Conservation (phyloP, 139 green algal species). For the Picochlorum sp. region DNA sequence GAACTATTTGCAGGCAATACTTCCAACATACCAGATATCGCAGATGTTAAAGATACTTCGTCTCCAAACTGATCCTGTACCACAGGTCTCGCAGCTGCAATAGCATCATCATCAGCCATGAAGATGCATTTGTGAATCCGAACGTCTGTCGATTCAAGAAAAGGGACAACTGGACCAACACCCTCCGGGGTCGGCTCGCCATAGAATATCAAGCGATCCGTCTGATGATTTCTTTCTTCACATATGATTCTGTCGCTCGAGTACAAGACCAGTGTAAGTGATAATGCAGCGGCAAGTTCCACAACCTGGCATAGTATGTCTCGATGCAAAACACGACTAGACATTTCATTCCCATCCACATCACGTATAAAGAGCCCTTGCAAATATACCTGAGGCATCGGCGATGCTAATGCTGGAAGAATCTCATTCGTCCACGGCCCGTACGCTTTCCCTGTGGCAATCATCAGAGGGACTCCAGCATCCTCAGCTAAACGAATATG, state of each 20-base stretch:
- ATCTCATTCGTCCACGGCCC: conserved; percentile 53
- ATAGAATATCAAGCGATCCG: conserved; percentile 67
- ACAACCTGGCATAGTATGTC: conserved; percentile 42
- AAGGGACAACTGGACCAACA: conserved; percentile 13
- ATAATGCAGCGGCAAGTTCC: conserved; percentile 34
- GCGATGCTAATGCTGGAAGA: conserved; percentile 18
- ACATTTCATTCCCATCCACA: conserved; percentile 37
- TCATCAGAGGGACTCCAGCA: conserved; percentile 56
- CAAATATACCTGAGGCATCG: conserved; percentile 18
- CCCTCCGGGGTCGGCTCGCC: conserved; percentile 54
- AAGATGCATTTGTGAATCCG: conserved; percentile 61
- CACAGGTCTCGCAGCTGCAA: conserved; percentile 11
- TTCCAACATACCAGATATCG: conserved; percentile 84
- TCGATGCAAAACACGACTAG: conserved; percentile 32
- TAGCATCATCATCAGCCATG: conserved; percentile 35
- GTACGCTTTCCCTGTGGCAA: conserved; percentile 73
- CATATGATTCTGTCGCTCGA: conserved; percentile 61
- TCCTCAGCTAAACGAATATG: conserved; percentile 41
- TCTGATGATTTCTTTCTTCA: conserved; percentile 49
- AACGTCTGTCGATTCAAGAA: conserved; percentile 1
- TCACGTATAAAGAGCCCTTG: conserved; percentile 59
- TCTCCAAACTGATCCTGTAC: conserved; percentile 26
- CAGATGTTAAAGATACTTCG: conserved; percentile 43
- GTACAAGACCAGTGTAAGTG: conserved; percentile 48
- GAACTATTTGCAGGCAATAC: conserved; percentile 55